Conservation (phyloP, 2,329 filamentous ascomycete genomes). For the Dactylellina leptospora region DNA sequence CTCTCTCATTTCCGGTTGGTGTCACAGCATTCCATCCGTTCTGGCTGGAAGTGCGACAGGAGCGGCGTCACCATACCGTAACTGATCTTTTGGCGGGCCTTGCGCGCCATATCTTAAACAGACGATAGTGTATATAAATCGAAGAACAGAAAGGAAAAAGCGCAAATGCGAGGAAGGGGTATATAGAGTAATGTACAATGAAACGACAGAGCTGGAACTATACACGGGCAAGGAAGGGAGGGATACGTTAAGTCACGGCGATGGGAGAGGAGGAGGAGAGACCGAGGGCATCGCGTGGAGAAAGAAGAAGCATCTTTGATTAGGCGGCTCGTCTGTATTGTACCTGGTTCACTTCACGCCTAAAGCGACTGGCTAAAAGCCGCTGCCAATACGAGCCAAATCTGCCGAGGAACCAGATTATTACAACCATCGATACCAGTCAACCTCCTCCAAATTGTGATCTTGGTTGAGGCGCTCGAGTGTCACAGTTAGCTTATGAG, state of each 20-base stretch:
- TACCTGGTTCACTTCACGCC: conserved; percentile 18
- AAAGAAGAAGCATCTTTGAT: conserved; percentile 9
- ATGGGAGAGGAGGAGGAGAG: conserved; percentile 18
- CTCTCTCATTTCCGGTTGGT: conserved; percentile 9
- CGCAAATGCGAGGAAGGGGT: conserved; percentile 23
- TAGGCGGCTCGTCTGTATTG: conserved; percentile 30
- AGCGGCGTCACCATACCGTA: conserved; percentile 71
- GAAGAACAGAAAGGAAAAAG: conserved; percentile 13
- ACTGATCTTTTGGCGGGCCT: conserved; percentile 74
- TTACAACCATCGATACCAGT: too few species aligned
- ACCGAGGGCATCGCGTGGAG: conserved; percentile 40
- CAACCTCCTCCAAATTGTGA: too few species aligned
- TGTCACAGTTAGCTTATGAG: too few species aligned
- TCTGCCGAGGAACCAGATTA: background rate
- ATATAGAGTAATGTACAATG: conserved; percentile 37
- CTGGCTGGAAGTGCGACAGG: conserved; percentile 9
- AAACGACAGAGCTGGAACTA: conserved; percentile 9
- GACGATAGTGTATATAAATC: background rate
- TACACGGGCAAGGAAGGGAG: conserved; percentile 23
- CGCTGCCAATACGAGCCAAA: conserved; percentile 3
- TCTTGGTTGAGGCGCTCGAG: too few species aligned
- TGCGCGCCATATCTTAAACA: conserved; percentile 68
- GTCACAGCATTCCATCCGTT: conserved; percentile 27
- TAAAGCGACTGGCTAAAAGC: conserved; percentile 37
- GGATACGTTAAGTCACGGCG: conserved; percentile 4